Evolutionary conservation across 202 grass and related monocot genomes (phyloP).

Genomic region (Panicum virgatum): DNA sequence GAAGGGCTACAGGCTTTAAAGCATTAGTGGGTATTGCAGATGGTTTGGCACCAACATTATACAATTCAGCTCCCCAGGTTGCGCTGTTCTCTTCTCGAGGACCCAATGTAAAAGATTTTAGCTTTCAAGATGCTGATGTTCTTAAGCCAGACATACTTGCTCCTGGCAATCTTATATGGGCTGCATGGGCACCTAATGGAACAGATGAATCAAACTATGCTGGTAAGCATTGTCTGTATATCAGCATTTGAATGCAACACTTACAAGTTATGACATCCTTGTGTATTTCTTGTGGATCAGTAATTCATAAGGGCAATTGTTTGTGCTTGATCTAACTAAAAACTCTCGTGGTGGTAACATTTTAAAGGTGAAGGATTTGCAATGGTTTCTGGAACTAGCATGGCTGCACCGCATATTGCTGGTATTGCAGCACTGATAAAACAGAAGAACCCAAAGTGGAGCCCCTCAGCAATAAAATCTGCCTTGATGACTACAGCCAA

Average conservation of each 20-base stretch:
- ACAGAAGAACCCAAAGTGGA: constrained; percentile 97
- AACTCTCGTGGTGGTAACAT: not conserved
- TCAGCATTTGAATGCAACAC: not conserved
- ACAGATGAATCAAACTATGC: constrained; percentile 90
- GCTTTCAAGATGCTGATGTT: constrained; percentile 96
- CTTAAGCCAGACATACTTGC: constrained; percentile 97
- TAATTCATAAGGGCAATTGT: not conserved
- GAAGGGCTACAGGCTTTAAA: constrained; percentile 69
- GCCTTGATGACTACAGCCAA: constrained; percentile 95
- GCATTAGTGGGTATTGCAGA: constrained; percentile 84
- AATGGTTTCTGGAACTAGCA: constrained; percentile 98
- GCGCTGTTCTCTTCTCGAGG: constrained; percentile 94
- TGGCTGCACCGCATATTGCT: constrained; percentile 95
- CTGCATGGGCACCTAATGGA: constrained; percentile 95
- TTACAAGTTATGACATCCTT: not conserved
- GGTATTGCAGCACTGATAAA: constrained; percentile 97
- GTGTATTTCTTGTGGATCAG: not conserved
- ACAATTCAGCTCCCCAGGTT: constrained; percentile 97
- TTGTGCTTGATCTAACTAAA: not conserved
- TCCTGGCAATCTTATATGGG: constrained; percentile 96
- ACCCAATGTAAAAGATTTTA: constrained; percentile 99
- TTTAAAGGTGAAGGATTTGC: constrained; percentile 94
- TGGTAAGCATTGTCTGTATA: constrained; percentile 43
- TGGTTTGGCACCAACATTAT: constrained; percentile 83
- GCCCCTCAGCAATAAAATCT: constrained; percentile 90